phyloP scores from a whole-genome alignment of 352 stramenopile genomes.

The Lagenidium giganteum region DNA sequence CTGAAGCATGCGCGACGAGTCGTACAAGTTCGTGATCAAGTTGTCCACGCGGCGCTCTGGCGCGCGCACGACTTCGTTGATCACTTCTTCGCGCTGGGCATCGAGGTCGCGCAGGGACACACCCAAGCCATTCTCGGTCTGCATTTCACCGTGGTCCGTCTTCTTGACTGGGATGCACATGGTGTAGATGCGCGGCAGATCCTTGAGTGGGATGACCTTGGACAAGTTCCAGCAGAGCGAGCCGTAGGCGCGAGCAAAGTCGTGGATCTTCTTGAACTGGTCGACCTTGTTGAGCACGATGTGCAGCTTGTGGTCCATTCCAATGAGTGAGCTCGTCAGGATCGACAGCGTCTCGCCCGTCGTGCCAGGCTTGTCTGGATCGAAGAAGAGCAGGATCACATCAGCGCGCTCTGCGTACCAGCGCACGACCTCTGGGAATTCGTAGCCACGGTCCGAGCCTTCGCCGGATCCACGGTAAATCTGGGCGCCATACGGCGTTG shows the following conservation, averaged over 20 bases:
- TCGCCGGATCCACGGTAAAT: constrained; percentile 39
- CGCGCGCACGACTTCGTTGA: constrained; percentile 96
- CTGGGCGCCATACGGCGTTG: too few species aligned
- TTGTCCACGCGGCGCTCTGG: constrained; percentile 98
- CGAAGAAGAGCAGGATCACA: constrained; percentile 99
- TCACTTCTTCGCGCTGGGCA: constrained; percentile 95
- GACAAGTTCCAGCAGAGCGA: constrained; percentile 99
- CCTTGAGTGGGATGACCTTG: constrained; percentile 98
- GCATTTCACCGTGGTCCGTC: constrained; percentile 30
- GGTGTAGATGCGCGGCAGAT: constrained; percentile 99
- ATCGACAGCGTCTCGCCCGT: constrained; percentile 99
- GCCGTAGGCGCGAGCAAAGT: constrained; percentile 99
- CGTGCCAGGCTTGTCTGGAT: constrained; percentile 99
- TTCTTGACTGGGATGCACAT: constrained; percentile 97
- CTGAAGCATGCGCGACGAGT: constrained; percentile 87
- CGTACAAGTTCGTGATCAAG: constrained; percentile 98
- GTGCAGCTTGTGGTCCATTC: constrained; percentile 99
- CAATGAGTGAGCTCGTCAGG: constrained; percentile 93
- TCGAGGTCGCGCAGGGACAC: constrained; percentile 93
- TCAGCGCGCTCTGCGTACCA: constrained; percentile 99
- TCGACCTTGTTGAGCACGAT: constrained; percentile 99
- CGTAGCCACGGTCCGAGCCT: constrained; percentile 91
- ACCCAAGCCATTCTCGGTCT: constrained; percentile 50
- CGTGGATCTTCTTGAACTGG: constrained; percentile 98
- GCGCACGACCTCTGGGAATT: constrained; percentile 95